Conservation (phyloP, 1,284 basidiomycete species). For the Melampsora abietis-canadensis region DNA sequence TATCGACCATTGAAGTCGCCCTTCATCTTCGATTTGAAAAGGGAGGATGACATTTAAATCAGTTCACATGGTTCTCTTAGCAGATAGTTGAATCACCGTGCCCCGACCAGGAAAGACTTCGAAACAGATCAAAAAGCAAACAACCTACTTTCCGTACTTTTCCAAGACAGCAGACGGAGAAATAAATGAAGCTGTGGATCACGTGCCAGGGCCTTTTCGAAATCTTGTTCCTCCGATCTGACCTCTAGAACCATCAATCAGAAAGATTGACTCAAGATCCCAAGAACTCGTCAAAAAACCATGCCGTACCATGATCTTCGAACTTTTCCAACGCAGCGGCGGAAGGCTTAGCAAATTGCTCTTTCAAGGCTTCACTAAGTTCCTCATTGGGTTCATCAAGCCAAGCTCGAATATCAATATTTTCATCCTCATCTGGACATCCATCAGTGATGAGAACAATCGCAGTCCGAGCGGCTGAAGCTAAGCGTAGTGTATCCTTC, state of each 20-base stretch:
- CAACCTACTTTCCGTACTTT: conserved; percentile 58
- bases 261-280: neutral
- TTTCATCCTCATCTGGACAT: conserved; percentile 50
- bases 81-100: conserved; percentile 22
- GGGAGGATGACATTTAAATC: conserved; percentile 40
- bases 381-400: conserved; percentile 56
- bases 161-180: conserved; percentile 56
- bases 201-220: conserved; percentile 69
- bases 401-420: conserved; percentile 57
- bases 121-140: neutral
- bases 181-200: conserved; percentile 76
- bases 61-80: conserved; percentile 24
- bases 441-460: conserved; percentile 70
- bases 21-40: conserved; percentile 9
- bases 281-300: conserved; percentile 4
- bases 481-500: conserved; percentile 61
- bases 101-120: conserved; percentile 6
- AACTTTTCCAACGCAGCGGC: conserved; percentile 69
- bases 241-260: conserved; percentile 3
- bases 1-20: conserved; percentile 62
- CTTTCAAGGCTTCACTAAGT: conserved; percentile 48
- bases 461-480: conserved; percentile 57
- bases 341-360: conserved; percentile 60
- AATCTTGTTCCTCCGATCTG: conserved; percentile 69
- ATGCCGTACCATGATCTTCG: conserved; percentile 67